Evolutionary conservation across 495 filamentous ascomycete genomes (phyloP), one percentile per base, ranked within the genome.

Genomic region (Recurvomyces mirabilis): DNA sequence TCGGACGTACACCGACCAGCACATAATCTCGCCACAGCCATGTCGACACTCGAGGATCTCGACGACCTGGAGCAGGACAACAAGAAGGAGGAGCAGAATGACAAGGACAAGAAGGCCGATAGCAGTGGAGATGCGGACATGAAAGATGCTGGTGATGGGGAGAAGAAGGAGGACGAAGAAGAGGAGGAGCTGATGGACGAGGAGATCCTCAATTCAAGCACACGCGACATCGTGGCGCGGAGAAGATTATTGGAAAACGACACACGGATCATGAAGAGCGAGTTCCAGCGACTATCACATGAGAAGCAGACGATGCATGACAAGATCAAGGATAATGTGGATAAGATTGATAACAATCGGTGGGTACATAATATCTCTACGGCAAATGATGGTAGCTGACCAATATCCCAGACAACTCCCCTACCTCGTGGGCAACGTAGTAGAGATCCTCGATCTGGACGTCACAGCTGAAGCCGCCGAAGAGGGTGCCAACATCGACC

Each of bases 311-410:
- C 81, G 46, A 98, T 96, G 91, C 74, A 77, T 45, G 93, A 98
- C 60, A 95, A 94, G 72, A 94, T 96, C 61, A 96, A 95, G 73
- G 91, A 98, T 60, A 98, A 98, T 57, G 65, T 82, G 56, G 91
- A 98, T 51, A 98, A 96, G 77, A 96, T 98, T 48, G 88, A 93
- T 47, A 98, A 98, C 63, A 98, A 98, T 65, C 79, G 87, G 91
- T 94, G 71, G 52, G 72, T 48, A n/a, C n/a, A n/a, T n/a, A n/a
- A n/a, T n/a, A n/a, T n/a, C n/a, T n/a, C n/a, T n/a, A n/a, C n/a
- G n/a, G n/a, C n/a, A n/a, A n/a, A n/a, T n/a, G n/a, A n/a, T n/a
- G n/a, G n/a, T n/a, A n/a, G n/a, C n/a, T n/a, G n/a, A n/a, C n/a
- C n/a, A n/a, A n/a, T n/a, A n/a, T n/a, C n/a, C 29, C 54, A 96